Conservation (phyloP, 768 basidiomycete species). For the Dioszegia aurantiaca region DNA sequence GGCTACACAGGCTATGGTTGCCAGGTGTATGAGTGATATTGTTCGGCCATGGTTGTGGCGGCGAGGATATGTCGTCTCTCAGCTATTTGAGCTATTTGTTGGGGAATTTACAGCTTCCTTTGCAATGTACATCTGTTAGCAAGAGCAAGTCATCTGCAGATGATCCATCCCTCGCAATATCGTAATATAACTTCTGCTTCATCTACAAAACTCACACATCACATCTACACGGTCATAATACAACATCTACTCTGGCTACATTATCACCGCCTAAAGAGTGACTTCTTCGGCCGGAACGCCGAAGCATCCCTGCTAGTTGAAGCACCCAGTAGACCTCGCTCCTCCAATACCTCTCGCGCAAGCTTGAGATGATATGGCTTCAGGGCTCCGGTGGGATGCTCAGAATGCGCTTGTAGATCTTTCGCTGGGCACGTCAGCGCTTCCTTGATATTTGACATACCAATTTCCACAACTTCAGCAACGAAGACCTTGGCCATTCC, state of each 20-base stretch:
- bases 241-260: background rate
- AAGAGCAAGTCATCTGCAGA: too few relatives aligned
- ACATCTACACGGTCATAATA: background rate
- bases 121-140: too few relatives aligned
- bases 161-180: too few relatives aligned
- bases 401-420: constrained; percentile 36
- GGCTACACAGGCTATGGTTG: constrained; percentile 64
- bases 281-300: constrained; percentile 20
- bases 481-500: constrained; percentile 46
- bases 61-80: too few relatives aligned
- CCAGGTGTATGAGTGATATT: constrained; percentile 42
- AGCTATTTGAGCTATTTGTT: too few relatives aligned
- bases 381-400: constrained; percentile 32
- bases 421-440: constrained; percentile 24
- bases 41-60: too few relatives aligned
- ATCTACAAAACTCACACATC: too few relatives aligned
- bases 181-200: too few relatives aligned
- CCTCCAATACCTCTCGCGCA: constrained; percentile 29
- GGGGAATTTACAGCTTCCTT: too few relatives aligned
- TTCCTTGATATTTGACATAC: too few relatives aligned
- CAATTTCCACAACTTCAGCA: constrained; percentile 42
- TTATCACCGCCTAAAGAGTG: constrained; percentile 24
- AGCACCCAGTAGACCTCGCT: constrained; percentile 21
- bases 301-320: background rate
- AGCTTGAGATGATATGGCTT: constrained; percentile 39